Base-by-base conservation (phyloP, 2,329 filamentous ascomycete genomes). In the Tolypocladium cylindrosporum region DNA sequence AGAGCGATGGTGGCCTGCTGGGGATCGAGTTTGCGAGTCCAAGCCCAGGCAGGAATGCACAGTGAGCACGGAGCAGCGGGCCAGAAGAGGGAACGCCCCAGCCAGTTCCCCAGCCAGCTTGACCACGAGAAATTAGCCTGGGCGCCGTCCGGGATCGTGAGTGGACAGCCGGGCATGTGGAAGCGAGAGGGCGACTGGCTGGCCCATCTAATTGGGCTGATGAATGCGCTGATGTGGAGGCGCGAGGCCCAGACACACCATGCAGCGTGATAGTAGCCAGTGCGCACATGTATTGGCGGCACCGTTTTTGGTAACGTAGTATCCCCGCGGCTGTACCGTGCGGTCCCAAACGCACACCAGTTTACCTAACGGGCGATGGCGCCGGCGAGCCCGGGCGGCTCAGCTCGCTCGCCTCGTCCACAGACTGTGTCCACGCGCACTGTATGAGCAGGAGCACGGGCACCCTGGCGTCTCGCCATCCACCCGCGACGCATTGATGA, bases 21-120 rank as follows among this genome's bases (percentile, higher is more conserved):
- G 45, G 50, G 50, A 53, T 56, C 45, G 36, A 52, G 14, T 36
- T 52, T 41, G 34, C 48, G 19, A 51, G 48, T 31, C 48, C 45
- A 19, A 34, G 45, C 45, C 24, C 14, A 52, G 31, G 48, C 31
- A 52, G 48, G 48, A 55, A 55, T 55, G 53, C 37, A 6, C 42
- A 27, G 54, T 39, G 56, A 52, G 54, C 53, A 43, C 43, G 57
- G 58, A 60, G 58, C 55, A 45, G 45, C 55, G 58, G 42, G 57
- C 57, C 27, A 55, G 57, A 55, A 57, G 56, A 55, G 57, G 59
- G 53, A 57, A 41, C 31, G 55, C 57, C 55, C 45, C 45, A 42
- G 51, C 48, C 50, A 27, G 56, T 11, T n/a, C 27, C 48, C 48
- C 48, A 36, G 48, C 48, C 37, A 39, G 42, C 16, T 24, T 11